These are phyloP conservation scores for Colletotrichum sp. DNA, from an alignment of 2,329 filamentous ascomycete genomes.

Conservation along the genomic window DNA sequence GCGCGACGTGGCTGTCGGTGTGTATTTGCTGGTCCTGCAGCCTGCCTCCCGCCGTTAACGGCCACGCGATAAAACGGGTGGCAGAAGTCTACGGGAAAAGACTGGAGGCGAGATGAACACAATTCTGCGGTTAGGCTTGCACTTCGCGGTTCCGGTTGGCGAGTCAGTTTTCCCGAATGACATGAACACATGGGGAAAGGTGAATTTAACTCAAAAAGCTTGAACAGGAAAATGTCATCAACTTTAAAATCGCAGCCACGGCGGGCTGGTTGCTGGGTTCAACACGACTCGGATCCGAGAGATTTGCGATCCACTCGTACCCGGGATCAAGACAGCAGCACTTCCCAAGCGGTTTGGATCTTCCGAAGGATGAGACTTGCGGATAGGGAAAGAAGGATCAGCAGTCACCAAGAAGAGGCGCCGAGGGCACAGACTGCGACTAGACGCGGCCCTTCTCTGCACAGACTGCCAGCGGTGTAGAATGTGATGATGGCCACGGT, in stretches of 20 bases:
- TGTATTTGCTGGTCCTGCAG: neutral
- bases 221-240: neutral
- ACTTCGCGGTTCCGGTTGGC: neutral
- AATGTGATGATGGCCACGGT: neutral
- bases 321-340: neutral
- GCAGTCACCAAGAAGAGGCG: neutral
- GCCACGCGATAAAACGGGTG: neutral
- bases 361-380: neutral
- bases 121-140: neutral
- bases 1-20: neutral
- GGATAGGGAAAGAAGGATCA: neutral
- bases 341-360: neutral
- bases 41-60: neutral
- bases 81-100: neutral
- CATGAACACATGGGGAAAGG: neutral
- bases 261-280: neutral
- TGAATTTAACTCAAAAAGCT: neutral
- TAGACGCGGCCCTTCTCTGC: neutral
- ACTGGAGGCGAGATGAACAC: neutral
- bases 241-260: neutral
- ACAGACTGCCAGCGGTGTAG: neutral
- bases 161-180: neutral
- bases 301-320: neutral
- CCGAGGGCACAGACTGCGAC: constrained; percentile 2
- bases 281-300: neutral